phyloP scores from a whole-genome alignment of 805 yeast genomes.

The Komagataella ulmi region DNA sequence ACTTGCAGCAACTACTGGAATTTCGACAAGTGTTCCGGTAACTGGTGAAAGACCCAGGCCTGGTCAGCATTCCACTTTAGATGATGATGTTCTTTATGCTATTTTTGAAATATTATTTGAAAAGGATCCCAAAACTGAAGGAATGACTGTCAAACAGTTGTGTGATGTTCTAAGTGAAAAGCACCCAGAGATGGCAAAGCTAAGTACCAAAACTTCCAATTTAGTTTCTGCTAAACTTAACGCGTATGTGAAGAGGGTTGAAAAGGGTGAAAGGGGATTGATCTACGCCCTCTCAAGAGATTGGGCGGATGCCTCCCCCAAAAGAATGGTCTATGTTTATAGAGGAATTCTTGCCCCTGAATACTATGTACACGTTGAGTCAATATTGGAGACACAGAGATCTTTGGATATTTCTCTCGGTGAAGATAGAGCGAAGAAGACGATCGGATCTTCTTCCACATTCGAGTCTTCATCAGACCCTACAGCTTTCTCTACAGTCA shows the following conservation, averaged over 20 bases:
- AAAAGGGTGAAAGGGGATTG: constrained; percentile 65
- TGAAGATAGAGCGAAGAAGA: constrained; percentile 3
- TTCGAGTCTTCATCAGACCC: neutral
- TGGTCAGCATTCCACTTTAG: constrained; percentile 49
- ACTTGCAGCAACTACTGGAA: constrained; percentile 51
- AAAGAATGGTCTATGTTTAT: constrained; percentile 80
- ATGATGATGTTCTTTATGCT: constrained; percentile 65
- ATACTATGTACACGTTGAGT: constrained; percentile 58
- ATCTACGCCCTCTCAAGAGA: constrained; percentile 70
- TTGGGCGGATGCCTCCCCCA: constrained; percentile 86
- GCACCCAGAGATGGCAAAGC: constrained; percentile 75
- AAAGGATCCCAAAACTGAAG: constrained; percentile 52
- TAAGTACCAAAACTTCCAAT: constrained; percentile 71
- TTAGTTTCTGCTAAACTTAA: constrained; percentile 72
- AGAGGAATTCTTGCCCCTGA: constrained; percentile 69
- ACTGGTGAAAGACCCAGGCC: constrained; percentile 69
- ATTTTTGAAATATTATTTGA: constrained; percentile 63
- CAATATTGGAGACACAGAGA: constrained; percentile 42
- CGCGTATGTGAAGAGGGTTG: constrained; percentile 76
- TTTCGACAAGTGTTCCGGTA: constrained; percentile 69
- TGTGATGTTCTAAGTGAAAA: constrained; percentile 63
- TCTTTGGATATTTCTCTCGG: constrained; percentile 8
- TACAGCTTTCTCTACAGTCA: constrained; percentile 4
- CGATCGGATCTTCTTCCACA: neutral
- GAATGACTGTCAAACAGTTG: constrained; percentile 84